Percentiles rank a stretch among this genome's conserved stretches.
Conservation (phyloP, 2,329 filamentous ascomycete species). For the Penicillium sp. region DNA sequence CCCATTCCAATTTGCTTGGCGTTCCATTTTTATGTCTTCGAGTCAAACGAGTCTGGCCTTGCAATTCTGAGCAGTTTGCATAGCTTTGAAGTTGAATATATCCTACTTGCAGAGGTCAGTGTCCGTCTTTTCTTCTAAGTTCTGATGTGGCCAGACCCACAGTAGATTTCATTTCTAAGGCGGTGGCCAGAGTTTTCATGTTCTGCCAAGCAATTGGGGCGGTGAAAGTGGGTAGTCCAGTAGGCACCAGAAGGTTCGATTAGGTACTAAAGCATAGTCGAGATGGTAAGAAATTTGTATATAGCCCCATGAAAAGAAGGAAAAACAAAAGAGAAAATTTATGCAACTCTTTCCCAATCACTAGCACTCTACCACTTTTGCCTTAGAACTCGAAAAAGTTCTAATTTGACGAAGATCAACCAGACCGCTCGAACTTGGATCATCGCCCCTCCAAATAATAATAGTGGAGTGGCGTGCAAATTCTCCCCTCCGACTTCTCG, state of each 20-base stretch:
- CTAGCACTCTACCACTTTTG: neutral
- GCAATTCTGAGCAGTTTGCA: neutral
- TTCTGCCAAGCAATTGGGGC: conserved; percentile 26
- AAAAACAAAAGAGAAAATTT: neutral
- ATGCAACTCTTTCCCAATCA: neutral
- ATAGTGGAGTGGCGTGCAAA: conserved; percentile 41
- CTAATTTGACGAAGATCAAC: conserved; percentile 5
- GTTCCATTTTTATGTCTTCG: neutral
- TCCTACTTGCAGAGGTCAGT: too few species aligned
- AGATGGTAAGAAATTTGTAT: conserved; percentile 14
- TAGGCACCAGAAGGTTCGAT: conserved; percentile 43
- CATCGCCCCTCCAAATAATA: conserved; percentile 31
- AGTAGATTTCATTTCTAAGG: neutral
- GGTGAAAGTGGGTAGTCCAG: conserved; percentile 30
- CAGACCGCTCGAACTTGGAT: conserved; percentile 28
- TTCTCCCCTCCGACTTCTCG: conserved; percentile 35
- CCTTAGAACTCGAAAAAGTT: conserved; percentile 2
- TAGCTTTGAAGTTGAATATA: neutral
- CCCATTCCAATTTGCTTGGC: neutral
- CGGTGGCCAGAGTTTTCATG: conserved; percentile 13
- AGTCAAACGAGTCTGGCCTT: neutral
- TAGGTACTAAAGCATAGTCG: conserved; percentile 12
- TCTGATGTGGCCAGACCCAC: conserved; percentile 3
- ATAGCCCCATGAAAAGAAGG: conserved; percentile 7
- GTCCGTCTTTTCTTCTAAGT: too few species aligned